Evolutionary conservation across 108 stramenopile genomes (phyloP).

Genomic region (Cyclotella atomus): DNA sequence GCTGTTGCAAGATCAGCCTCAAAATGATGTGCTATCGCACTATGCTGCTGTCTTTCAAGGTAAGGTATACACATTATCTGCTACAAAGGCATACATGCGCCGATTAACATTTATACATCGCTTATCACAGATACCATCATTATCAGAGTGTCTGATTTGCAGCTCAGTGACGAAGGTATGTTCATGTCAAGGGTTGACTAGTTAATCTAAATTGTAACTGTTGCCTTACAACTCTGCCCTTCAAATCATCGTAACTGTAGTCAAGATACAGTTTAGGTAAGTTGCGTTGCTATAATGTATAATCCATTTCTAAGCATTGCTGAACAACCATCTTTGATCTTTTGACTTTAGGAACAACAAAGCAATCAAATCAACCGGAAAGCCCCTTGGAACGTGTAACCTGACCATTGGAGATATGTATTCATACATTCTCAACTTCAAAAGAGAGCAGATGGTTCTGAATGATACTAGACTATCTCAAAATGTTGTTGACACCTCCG

Average conservation of each 20-base stretch:
- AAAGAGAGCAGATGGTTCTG: slow-evolving; percentile 2
- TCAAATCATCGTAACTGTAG: background rate
- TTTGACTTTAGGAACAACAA: slow-evolving; percentile 22
- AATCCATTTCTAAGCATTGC: background rate
- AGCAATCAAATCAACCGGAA: slow-evolving; percentile 7
- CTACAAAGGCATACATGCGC: background rate
- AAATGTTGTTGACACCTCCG: background rate
- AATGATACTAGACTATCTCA: slow-evolving; percentile 14
- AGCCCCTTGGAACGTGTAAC: slow-evolving; percentile 14
- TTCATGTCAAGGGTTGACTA: too few relatives aligned
- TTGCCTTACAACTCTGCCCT: background rate
- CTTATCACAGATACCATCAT: slow-evolving; percentile 16
- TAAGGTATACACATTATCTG: background rate
- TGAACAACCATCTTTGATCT: background rate
- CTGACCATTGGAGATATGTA: slow-evolving; percentile 25
- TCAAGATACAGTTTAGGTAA: slow-evolving; percentile 27
- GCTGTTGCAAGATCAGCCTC: slow-evolving; percentile 20
- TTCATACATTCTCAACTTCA: slow-evolving; percentile 4
- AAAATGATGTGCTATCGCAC: slow-evolving; percentile 28
- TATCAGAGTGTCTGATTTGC: slow-evolving; percentile 22
- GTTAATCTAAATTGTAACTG: too few relatives aligned
- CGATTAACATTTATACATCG: background rate
- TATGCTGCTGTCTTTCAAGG: slow-evolving; percentile 30
- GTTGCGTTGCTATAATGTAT: background rate
- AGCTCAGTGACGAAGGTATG: slow-evolving; percentile 31